Conservation (phyloP, 2,329 filamentous ascomycete genomes). For the Bipolaris bicolor region DNA sequence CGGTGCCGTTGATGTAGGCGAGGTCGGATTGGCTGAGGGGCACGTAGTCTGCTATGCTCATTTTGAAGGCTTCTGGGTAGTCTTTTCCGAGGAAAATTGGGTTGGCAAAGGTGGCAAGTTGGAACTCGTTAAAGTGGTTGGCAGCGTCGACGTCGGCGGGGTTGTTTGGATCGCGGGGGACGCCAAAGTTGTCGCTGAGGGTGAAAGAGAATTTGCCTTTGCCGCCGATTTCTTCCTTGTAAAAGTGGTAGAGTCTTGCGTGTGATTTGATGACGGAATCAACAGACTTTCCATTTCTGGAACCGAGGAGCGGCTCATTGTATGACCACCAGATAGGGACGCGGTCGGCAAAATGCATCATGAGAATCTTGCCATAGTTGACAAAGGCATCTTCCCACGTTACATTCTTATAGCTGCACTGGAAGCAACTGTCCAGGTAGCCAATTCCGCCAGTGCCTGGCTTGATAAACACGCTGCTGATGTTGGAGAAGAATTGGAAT, state of each 20-base stretch:
- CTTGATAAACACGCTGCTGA: conserved; percentile 30
- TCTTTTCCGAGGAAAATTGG: conserved; percentile 60
- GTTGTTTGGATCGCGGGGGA: conserved; percentile 47
- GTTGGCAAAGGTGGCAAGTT: conserved; percentile 58
- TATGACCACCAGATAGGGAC: conserved; percentile 62
- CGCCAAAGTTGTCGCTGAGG: conserved; percentile 52
- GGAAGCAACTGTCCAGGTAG: conserved; percentile 47
- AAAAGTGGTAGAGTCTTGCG: conserved; percentile 59
- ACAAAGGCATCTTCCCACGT: conserved; percentile 60
- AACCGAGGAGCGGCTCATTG: conserved; percentile 58
- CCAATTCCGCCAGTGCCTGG: conserved; percentile 39
- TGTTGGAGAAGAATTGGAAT: conserved; percentile 51
- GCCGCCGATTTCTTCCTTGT: conserved; percentile 61
- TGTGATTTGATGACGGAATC: conserved; percentile 52
- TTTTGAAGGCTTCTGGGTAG: conserved; percentile 57
- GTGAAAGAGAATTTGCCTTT: conserved; percentile 59
- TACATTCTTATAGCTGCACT: conserved; percentile 48
- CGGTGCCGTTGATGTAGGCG: conserved; percentile 48
- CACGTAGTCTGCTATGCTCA: conserved; percentile 45
- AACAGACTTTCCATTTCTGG: conserved; percentile 51
- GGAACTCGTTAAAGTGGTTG: conserved; percentile 52
- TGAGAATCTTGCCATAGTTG: conserved; percentile 60
- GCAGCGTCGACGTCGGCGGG: conserved; percentile 54
- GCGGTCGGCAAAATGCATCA: conserved; percentile 59
- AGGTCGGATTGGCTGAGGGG: conserved; percentile 58